Base-by-base conservation (phyloP, 768 basidiomycete species). In the Tephrocybe sp. region DNA sequence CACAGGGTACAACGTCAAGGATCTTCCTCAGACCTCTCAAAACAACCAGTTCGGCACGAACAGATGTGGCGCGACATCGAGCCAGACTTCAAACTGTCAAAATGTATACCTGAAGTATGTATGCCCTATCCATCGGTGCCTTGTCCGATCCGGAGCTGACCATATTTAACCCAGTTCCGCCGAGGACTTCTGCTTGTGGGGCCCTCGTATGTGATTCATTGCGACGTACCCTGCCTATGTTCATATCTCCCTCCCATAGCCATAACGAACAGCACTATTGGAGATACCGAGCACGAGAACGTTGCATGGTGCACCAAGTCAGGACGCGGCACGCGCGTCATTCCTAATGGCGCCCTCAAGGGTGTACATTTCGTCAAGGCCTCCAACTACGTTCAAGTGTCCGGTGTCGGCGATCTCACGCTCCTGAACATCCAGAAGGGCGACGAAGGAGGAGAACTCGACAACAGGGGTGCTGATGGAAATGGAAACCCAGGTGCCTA, bases 221-320 rank as follows among this genome's bases (percentile, higher is more conserved):
- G 4, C 18, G n/a, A 5, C 26, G 6, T 9, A 1, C 4, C 15
- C 5, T 1, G n/a, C 9, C 13, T 9, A 3, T 18, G 31, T 18
- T 9, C 15, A 25, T 39, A 12, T 15, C 2, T 12, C 9, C 15
- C 9, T 27, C 22, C 22, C 15, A 6, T 34, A 58, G 57, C 62
- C 21, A 34, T 43, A 19, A 46, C 71, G 2, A 67, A 72, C 53
- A 77, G 77, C 13, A 69, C 72, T 19, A 84, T 92, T 47, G 86
- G 81, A 30, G 79, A 86, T 47, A 82, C 80, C 0, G 91, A 93
- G 61, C 78, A 76, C 28, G 66, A 78, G 43, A 82, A 79, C 49
- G 86, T 92, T 2, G 79, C 87, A 0, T 92, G 80, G 76, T 95
- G 89, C 73, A 83, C 83, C 26, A 83, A 86, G 63, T 74, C 76